Base-by-base conservation (phyloP, 2,329 filamentous ascomycete species). In the Xylaria hypoxylon region DNA sequence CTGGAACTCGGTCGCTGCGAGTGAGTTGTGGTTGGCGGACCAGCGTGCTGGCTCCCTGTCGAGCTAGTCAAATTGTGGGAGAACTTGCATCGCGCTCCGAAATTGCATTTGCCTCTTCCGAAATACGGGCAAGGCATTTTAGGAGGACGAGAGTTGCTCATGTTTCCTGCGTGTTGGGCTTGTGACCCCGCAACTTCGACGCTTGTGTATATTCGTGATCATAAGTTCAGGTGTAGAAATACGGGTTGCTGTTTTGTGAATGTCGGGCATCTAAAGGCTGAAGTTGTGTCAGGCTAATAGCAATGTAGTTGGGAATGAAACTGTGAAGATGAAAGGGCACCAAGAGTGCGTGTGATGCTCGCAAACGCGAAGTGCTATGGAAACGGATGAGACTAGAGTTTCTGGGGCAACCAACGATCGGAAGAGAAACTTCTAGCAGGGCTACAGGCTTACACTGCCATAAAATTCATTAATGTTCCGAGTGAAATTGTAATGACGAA, bases 21-120 rank as follows among this genome's bases (percentile, higher is more conserved):
- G 19, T 4, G 6, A 33, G 24, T 44, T 2, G 22, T n/a, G 38
- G 40, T 44, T n/a, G 52, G 24, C 17, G 11, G 35, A 11, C 5
- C 28, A 5, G 22, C 3, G 19, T n/a, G 53, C 17, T 48, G n/a
- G 40, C 40, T 62, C 19, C 22, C 22, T 26, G 19, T 42, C 11
- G 28, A 31, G 8, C 8, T 35, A 19, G 26, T 42, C 13, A 45
- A n/a, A 31, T 67, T 62, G n/a, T 70, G 69, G 1, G 64, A 68
- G 56, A 58, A 69, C 15, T 44, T 67, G 59, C 69, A 70, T 40
- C 26, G 35, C 11, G 47, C 7, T 47, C 64, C 69, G 10, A 55
- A 68, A 11, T 2, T 69, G 62, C 69, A 70, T 4, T 42, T 62
- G 4, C 58, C 55, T 63, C 13, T 38, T 17, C 22, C 13, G 53